A percentile compares a stretch with the other conserved stretches of the same genome.
phyloP scores from a whole-genome alignment of 306 rosid genomes.

The Phaseolus lunatus region DNA sequence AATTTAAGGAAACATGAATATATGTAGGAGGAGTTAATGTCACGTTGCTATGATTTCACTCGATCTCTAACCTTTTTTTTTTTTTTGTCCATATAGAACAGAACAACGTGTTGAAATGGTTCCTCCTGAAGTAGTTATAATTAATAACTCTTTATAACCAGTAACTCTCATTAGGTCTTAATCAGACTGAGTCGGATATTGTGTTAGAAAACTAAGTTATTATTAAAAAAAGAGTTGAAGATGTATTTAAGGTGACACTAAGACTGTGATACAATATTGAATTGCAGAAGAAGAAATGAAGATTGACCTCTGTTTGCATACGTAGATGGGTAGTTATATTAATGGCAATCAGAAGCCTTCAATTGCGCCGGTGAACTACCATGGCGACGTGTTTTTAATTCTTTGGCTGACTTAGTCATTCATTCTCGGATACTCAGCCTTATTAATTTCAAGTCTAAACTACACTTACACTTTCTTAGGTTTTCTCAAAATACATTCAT shows the following conservation, averaged over 20 bases:
- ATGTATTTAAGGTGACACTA: not conserved
- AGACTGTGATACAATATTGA: not conserved
- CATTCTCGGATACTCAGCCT: not conserved
- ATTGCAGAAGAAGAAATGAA: conserved; percentile 11
- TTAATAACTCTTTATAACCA: conserved; percentile 13
- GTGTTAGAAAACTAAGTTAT: not conserved
- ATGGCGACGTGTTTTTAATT: not conserved
- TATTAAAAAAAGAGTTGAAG: not conserved
- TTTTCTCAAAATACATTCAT: no score
- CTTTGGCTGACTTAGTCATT: conserved; percentile 10
- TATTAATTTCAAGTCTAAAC: no score
- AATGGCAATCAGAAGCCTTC: conserved; percentile 43
- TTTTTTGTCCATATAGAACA: conserved; percentile 16
- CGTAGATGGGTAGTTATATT: not conserved
- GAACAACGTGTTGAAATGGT: not conserved
- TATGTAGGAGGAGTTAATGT: not conserved
- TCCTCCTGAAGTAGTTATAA: conserved; percentile 6
- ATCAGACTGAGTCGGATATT: conserved; percentile 31
- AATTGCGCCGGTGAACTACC: conserved; percentile 47
- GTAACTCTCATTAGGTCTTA: conserved; percentile 21
- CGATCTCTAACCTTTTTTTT: not conserved
- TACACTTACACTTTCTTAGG: no score
- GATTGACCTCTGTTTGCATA: conserved; percentile 31
- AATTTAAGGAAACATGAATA: not conserved
- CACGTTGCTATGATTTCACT: not conserved